Percentiles rank a stretch among this genome's conserved stretches.
These are phyloP conservation scores for Diphasiastrum complanatum DNA, from an alignment of 83 land plant genomes.

Conservation along the genomic window DNA sequence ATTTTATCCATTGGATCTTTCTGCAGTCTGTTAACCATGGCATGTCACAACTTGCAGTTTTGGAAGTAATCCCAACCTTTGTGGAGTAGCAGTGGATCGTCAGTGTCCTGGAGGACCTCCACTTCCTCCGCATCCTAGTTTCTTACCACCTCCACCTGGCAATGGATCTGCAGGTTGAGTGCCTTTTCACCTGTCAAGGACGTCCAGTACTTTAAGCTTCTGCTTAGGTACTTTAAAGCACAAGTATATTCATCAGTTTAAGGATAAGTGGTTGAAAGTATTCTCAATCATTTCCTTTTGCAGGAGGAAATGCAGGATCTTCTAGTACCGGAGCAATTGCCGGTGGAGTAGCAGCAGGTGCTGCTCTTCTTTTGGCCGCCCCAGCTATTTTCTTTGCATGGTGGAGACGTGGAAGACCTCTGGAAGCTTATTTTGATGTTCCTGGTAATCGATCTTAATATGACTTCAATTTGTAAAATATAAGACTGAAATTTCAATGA, in stretches of 20 bases:
- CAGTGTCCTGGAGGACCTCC: constrained; percentile 13
- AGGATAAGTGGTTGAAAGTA: neutral
- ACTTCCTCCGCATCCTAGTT: constrained; percentile 2
- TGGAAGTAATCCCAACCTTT: too few relatives aligned
- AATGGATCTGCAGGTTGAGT: neutral
- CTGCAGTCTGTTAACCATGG: constrained; percentile 4
- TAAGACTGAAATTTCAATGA: neutral
- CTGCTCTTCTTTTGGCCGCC: constrained; percentile 13
- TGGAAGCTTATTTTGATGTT: too few relatives aligned
- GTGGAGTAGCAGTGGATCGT: constrained; percentile 1
- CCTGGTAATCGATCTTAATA: neutral
- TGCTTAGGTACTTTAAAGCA: too few relatives aligned
- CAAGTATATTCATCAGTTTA: neutral
- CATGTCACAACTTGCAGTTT: too few relatives aligned
- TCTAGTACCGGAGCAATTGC: too few relatives aligned
- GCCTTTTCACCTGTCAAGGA: neutral
- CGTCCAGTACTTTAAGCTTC: too few relatives aligned
- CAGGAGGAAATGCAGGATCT: neutral
- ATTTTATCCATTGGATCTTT: neutral
- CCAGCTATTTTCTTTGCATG: constrained; percentile 13
- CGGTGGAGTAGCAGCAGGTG: constrained; percentile 17
- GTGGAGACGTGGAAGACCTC: too few relatives aligned
- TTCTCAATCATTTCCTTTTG: neutral
- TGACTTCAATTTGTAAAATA: neutral
- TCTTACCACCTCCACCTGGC: neutral